These are phyloP conservation scores for Mikania micrantha DNA, from an alignment of 129 eudicot genomes.

Conservation along the genomic window DNA sequence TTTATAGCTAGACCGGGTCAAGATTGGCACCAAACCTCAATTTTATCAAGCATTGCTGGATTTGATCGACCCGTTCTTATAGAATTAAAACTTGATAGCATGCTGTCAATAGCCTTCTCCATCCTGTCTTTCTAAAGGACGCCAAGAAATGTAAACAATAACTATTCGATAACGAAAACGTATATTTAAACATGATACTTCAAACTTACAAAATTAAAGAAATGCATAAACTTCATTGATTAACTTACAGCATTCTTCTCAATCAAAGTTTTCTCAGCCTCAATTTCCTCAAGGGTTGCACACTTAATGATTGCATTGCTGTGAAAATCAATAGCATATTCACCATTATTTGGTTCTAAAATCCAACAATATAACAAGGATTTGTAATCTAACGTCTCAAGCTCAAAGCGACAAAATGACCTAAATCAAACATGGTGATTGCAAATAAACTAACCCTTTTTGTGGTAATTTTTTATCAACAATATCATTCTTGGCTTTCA, in stretches of 20 bases:
- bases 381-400: neutral
- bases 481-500: conserved; percentile 23
- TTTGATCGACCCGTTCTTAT: conserved; percentile 81
- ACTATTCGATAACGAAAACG: neutral
- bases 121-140: conserved; percentile 70
- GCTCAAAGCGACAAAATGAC: neutral
- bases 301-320: conserved; percentile 52
- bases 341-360: neutral
- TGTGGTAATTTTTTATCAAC: conserved; percentile 24
- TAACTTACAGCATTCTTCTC: conserved; percentile 67
- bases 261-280: conserved; percentile 73
- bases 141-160: neutral
- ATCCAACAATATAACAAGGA: neutral
- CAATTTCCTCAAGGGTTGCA: conserved; percentile 87
- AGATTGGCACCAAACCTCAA: conserved; percentile 45
- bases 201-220: neutral
- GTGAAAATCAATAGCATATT: neutral
- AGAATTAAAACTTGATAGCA: conserved; percentile 66
- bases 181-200: neutral
- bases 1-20: neutral
- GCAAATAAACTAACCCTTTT: conserved; percentile 33
- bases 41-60: conserved; percentile 89
- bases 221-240: neutral
- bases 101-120: conserved; percentile 85
- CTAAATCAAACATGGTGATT: neutral